These are phyloP conservation scores for Myxozyma kluyveri DNA, from an alignment of 805 yeast genomes.

Conservation along the genomic window DNA sequence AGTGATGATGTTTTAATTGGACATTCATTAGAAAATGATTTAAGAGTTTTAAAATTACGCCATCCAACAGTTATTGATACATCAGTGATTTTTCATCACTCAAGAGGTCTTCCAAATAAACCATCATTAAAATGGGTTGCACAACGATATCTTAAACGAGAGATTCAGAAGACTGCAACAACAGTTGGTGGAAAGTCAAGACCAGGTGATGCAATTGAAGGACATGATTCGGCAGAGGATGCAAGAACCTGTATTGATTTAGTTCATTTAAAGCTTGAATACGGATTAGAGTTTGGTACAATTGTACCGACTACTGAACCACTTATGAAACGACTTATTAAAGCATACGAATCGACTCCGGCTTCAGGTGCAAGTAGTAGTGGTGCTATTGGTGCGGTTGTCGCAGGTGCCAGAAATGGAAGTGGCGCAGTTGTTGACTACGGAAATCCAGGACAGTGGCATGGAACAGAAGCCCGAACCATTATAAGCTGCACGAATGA, in stretches of 20 bases:
- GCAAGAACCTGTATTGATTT: constrained; percentile 76
- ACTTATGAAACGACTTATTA: constrained; percentile 22
- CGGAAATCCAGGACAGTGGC: constrained; percentile 37
- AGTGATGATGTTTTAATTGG: constrained; percentile 72
- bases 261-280: constrained; percentile 62
- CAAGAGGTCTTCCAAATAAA: constrained; percentile 76
- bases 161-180: constrained; percentile 53
- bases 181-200: not conserved
- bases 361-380: not conserved
- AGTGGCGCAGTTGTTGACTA: constrained; percentile 40
- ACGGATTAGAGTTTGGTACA: constrained; percentile 67
- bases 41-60: constrained; percentile 63
- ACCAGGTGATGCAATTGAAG: constrained; percentile 43
- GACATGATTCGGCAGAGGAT: constrained; percentile 88
- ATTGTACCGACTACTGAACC: constrained; percentile 33
- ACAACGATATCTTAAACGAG: constrained; percentile 49
- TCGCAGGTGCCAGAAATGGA: constrained; percentile 14
- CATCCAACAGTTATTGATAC: constrained; percentile 84
- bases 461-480: constrained; percentile 37
- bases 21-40: constrained; percentile 84
- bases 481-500: constrained; percentile 54
- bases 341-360: constrained; percentile 16
- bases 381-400: not conserved
- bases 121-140: constrained; percentile 77
- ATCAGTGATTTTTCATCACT: constrained; percentile 65